Evolutionary conservation across 2,329 filamentous ascomycete genomes (phyloP).

Genomic region (Thielaviopsis cerberus): DNA sequence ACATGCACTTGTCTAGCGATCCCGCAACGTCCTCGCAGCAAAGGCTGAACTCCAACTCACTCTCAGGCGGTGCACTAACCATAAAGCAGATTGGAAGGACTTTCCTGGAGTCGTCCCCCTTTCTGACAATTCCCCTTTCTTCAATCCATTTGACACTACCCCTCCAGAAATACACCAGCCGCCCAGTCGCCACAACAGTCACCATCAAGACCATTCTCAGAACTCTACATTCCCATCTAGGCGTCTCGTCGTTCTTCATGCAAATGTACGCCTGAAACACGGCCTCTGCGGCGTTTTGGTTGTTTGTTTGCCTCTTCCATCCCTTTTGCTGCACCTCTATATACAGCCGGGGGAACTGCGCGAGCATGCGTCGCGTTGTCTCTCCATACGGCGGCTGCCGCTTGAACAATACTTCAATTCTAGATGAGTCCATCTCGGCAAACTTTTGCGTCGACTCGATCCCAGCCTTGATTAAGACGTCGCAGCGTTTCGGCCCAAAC

Average conservation of each 20-base stretch:
- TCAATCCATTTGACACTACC: slow-evolving; percentile 45
- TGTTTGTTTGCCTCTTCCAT: slow-evolving; percentile 5
- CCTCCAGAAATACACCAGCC: slow-evolving; percentile 49
- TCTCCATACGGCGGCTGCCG: slow-evolving; percentile 71
- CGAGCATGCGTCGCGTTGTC: slow-evolving; percentile 44
- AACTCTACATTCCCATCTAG: slow-evolving; percentile 42
- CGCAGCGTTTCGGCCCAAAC: slow-evolving; percentile 56
- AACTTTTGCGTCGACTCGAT: slow-evolving; percentile 57
- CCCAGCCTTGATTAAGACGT: slow-evolving; percentile 53
- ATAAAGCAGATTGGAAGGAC: not conserved
- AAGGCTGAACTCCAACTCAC: slow-evolving; percentile 41
- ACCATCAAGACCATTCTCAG: slow-evolving; percentile 41
- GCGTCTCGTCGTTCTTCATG: slow-evolving; percentile 47
- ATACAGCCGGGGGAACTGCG: slow-evolving; percentile 46
- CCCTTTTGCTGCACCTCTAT: slow-evolving; percentile 18
- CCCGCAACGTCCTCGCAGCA: slow-evolving; percentile 74
- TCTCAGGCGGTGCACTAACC: slow-evolving; percentile 26
- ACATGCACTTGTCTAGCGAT: slow-evolving; percentile 23
- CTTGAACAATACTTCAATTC: slow-evolving; percentile 59
- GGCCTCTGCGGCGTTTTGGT: slow-evolving; percentile 19
- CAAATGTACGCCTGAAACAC: slow-evolving; percentile 28
- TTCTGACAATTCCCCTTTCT: slow-evolving; percentile 16
- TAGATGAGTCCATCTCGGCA: slow-evolving; percentile 43
- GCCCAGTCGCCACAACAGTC: slow-evolving; percentile 24
- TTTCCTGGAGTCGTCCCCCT: not conserved